Evolutionary conservation across 1,284 basidiomycete genomes (phyloP), one percentile per base, ranked within the genome.

Genomic region (Microbotryum intermedium): DNA sequence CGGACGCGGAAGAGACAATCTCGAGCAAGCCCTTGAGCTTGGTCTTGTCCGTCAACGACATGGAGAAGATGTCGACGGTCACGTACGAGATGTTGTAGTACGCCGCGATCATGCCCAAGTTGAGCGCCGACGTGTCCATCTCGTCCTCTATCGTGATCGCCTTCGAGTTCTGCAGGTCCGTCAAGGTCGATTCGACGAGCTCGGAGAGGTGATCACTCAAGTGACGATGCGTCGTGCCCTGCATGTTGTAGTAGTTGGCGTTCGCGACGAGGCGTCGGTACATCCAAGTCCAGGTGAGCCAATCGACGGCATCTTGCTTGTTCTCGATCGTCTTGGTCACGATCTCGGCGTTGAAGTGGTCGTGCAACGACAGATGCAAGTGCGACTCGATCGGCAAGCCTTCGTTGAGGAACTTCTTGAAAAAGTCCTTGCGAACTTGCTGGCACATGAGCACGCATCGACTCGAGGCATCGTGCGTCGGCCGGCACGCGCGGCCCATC

Each of bases 311-410:
- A 49, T 71, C 71, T 50, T 97, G 92, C 79, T 95, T 97, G 77
- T 94, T 95, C 78, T 97, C 93, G 64, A 99, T 95, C 4, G 94
- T 98, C 78, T 92, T 92, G 30, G 97, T 90, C 13, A 93, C 93
- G 68, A 98, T 95, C 77, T 99, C 95, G 1, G 94, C 90, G 64
- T 98, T 83, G 84, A 98, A 97, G 75, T 97, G 97, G 75, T 98
- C 95, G 71, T 97, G 93, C 8, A 90, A 78, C 73, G 87, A 81
- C 74, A 87, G 84, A 2, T 87, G 86, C 7, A 97, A 77, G 72
- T 93, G 90, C 0, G 89, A 93, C 74, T 98, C 94, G 69, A 98
- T 92, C 4, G 95, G 95, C n/a, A 98, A 78, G 18, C 93, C 94
- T 75, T 98, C 94, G 20, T 87, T 87, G 62, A 98, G 76, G 82